Evolutionary conservation across 306 rosid species (phyloP).

Genomic region (Lagenaria siceraria): DNA sequence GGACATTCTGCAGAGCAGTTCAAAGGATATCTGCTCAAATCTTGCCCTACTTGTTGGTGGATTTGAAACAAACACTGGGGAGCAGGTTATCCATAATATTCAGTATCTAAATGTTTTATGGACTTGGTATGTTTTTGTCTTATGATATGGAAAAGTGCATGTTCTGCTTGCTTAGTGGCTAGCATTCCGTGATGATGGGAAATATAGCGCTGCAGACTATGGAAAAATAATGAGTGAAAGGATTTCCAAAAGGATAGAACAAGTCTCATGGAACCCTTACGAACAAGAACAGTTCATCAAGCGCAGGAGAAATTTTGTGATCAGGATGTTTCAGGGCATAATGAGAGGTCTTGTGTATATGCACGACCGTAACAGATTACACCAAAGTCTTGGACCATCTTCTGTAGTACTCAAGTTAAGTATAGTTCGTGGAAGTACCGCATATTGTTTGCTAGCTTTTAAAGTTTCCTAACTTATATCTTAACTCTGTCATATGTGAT

Average conservation of each 20-base stretch:
- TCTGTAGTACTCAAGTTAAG: conserved; percentile 90
- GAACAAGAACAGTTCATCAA: conserved; percentile 43
- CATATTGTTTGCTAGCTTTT: conserved; percentile 7
- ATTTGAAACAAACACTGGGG: conserved; percentile 85
- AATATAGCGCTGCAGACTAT: conserved; percentile 77
- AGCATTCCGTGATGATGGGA: conserved; percentile 88
- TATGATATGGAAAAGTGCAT: neutral
- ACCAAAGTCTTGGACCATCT: conserved; percentile 96
- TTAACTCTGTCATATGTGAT: neutral
- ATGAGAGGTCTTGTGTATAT: conserved; percentile 71
- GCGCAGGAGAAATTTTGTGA: conserved; percentile 46
- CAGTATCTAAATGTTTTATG: conserved; percentile 1
- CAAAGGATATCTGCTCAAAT: conserved; percentile 46
- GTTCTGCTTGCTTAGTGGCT: conserved; percentile 60
- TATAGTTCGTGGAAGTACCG: conserved; percentile 21
- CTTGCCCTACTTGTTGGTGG: conserved; percentile 68
- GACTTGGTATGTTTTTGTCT: neutral
- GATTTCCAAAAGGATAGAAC: conserved; percentile 29
- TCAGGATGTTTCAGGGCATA: conserved; percentile 62
- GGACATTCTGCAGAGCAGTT: conserved; percentile 38
- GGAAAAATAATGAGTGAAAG: conserved; percentile 63
- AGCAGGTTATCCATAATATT: conserved; percentile 45
- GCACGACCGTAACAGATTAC: conserved; percentile 69
- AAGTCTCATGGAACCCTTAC: conserved; percentile 56
- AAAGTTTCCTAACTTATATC: neutral